Conservation (phyloP, 2,329 filamentous ascomycete genomes). For the Leptoxyphium fumago region DNA sequence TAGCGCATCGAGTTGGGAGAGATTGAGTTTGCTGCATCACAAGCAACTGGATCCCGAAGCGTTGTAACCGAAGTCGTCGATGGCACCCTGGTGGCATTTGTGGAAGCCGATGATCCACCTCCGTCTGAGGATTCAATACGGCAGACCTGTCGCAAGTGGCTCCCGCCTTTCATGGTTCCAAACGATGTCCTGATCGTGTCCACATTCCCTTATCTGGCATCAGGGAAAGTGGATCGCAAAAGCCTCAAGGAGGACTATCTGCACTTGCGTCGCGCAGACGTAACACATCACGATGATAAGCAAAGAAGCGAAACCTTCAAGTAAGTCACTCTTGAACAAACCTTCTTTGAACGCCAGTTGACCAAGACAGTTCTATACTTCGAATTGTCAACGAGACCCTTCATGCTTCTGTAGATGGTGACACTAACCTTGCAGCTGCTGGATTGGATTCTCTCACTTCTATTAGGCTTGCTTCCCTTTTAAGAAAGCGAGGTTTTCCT, state of each 20-base stretch:
- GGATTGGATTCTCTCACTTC: conserved; percentile 54
- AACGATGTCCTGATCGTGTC: conserved; percentile 50
- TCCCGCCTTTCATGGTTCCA: conserved; percentile 74
- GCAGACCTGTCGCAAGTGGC: conserved; percentile 53
- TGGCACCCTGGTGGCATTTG: conserved; percentile 61
- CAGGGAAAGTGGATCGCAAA: conserved; percentile 69
- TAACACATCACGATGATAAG: background rate
- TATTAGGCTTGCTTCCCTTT: conserved; percentile 47
- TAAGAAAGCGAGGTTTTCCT: conserved; percentile 43
- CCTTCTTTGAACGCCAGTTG: background rate
- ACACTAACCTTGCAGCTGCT: conserved; percentile 34
- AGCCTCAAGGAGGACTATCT: conserved; percentile 32
- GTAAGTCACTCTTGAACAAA: background rate
- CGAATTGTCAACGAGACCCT: conserved; percentile 11
- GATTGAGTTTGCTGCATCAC: conserved; percentile 54
- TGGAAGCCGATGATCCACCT: conserved; percentile 36
- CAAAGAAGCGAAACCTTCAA: background rate
- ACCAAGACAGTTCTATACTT: background rate
- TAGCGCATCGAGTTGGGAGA: conserved; percentile 43
- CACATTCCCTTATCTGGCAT: conserved; percentile 59
- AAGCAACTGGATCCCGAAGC: conserved; percentile 46
- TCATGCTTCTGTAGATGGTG: conserved; percentile 3
- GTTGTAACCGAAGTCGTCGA: conserved; percentile 53
- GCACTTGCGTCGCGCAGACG: background rate
- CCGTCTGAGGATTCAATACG: conserved; percentile 33